Conservation (phyloP, 2,329 filamentous ascomycete genomes). For the Curvularia lunata region DNA sequence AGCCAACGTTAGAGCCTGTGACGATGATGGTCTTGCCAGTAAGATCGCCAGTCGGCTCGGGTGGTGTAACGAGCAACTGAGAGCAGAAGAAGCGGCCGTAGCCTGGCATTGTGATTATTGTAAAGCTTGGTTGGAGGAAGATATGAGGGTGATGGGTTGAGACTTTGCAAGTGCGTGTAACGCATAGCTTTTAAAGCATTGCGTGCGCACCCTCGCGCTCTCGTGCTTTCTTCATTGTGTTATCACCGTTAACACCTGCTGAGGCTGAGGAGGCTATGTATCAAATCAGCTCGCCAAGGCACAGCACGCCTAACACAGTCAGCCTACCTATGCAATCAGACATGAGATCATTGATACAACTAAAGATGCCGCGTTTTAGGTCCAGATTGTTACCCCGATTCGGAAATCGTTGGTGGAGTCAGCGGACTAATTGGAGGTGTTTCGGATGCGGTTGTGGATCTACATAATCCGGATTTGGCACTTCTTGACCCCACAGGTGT, state of each 20-base stretch:
- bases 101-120: slow-evolving; percentile 5
- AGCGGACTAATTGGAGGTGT: slow-evolving; percentile 1
- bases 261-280: background rate
- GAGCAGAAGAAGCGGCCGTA: slow-evolving; percentile 45
- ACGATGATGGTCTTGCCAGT: slow-evolving; percentile 53
- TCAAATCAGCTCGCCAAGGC: background rate
- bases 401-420: background rate
- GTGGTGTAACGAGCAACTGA: slow-evolving; percentile 50
- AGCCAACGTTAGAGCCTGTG: slow-evolving; percentile 57
- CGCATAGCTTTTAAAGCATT: background rate
- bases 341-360: background rate
- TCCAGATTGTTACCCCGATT: background rate
- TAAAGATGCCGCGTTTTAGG: background rate
- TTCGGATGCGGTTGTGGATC: background rate
- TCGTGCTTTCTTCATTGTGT: too few relatives aligned
- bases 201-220: background rate
- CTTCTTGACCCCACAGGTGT: background rate
- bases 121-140: background rate
- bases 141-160: background rate
- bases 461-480: background rate
- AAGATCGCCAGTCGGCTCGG: slow-evolving; percentile 35
- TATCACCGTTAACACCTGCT: background rate
- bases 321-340: background rate
- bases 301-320: background rate
- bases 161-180: background rate